These are phyloP conservation scores for Collybia sordida DNA, from an alignment of 768 basidiomycete genomes.

Conservation along the genomic window DNA sequence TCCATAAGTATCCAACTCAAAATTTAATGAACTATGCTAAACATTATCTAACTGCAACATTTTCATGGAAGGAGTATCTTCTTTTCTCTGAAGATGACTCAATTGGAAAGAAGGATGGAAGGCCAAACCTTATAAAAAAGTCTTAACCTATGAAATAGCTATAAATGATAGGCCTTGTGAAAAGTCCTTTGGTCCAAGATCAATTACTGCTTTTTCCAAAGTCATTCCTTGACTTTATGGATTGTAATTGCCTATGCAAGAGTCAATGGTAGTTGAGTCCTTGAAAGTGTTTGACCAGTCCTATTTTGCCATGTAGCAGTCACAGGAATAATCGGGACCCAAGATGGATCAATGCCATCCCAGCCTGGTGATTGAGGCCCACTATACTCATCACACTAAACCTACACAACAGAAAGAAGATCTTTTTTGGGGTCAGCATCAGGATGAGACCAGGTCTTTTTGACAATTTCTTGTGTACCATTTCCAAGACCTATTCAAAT, in stretches of 20 bases:
- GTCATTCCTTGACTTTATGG: background rate
- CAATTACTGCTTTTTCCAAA: background rate
- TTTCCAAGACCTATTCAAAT: no score
- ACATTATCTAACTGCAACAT: no score
- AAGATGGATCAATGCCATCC: background rate
- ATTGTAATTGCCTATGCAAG: background rate
- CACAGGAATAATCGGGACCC: background rate
- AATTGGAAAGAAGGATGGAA: background rate
- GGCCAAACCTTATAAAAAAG: conserved; percentile 5
- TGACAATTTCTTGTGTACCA: no score
- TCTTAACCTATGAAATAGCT: conserved; percentile 4
- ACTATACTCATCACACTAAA: conserved; percentile 19
- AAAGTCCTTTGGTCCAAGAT: conserved; percentile 5
- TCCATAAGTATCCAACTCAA: no score
- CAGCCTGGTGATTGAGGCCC: background rate
- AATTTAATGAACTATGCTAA: no score
- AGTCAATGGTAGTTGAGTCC: no score
- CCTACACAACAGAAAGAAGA: conserved; percentile 25
- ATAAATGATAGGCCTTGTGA: conserved; percentile 6
- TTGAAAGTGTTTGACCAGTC: background rate
- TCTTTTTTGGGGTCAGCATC: background rate
- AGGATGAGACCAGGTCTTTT: no score
- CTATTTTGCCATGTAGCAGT: background rate
- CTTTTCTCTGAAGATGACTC: no score
- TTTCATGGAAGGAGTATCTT: no score